phyloP scores from a whole-genome alignment of 148 eudicot species.

The Oxyria digyna region DNA sequence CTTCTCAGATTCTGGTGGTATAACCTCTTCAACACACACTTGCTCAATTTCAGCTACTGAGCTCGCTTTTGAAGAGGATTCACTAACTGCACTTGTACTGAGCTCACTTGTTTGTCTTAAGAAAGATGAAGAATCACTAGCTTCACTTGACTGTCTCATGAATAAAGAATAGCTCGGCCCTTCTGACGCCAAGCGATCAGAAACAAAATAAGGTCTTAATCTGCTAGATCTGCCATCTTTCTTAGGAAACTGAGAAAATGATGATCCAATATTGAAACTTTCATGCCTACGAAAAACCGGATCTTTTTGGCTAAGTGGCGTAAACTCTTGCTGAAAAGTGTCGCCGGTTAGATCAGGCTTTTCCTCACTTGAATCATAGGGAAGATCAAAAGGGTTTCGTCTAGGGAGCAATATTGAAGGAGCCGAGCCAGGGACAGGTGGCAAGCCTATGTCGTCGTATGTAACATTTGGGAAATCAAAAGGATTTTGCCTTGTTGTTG shows the following conservation, averaged over 20 bases:
- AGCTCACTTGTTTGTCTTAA: slow-evolving; percentile 18
- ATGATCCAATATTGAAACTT: slow-evolving; percentile 48
- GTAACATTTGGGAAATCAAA: slow-evolving; percentile 46
- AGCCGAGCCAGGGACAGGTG: slow-evolving; percentile 78
- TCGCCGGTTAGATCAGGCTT: slow-evolving; percentile 60
- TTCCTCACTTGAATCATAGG: slow-evolving; percentile 78
- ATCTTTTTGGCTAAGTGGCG: slow-evolving; percentile 30
- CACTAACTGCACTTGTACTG: slow-evolving; percentile 22
- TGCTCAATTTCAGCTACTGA: slow-evolving; percentile 21
- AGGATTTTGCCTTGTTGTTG: slow-evolving; percentile 50
- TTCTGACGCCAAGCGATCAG: slow-evolving; percentile 17
- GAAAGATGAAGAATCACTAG: slow-evolving; percentile 29
- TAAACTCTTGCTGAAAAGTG: slow-evolving; percentile 47
- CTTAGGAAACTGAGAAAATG: slow-evolving; percentile 32
- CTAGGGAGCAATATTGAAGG: slow-evolving; percentile 48
- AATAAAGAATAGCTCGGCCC: slow-evolving; percentile 12
- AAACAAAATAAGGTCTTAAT: slow-evolving; percentile 56
- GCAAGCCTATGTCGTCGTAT: slow-evolving; percentile 40
- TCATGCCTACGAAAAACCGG: slow-evolving; percentile 54
- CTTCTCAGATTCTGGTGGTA: slow-evolving; percentile 5
- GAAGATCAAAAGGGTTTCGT: slow-evolving; percentile 68
- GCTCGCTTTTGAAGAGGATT: slow-evolving; percentile 21
- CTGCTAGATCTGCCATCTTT: slow-evolving; percentile 15
- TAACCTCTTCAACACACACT: slow-evolving; percentile 14
- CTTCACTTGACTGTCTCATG: slow-evolving; percentile 29